phyloP scores from a whole-genome alignment of 75 land plant species.

The Pinus taeda region DNA sequence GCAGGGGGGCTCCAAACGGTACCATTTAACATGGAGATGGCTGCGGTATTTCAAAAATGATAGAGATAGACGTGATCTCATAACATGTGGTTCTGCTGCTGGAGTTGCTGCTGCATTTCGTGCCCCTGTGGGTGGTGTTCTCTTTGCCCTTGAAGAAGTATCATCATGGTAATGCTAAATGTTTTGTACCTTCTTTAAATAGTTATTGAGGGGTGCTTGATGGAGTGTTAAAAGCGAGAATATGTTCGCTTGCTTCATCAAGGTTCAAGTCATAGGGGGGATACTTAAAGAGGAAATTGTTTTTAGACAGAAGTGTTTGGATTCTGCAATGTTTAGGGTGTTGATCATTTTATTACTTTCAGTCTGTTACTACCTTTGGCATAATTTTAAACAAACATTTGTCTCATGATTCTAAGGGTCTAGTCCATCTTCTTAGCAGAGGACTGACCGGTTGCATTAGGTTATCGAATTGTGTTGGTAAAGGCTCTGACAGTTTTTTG shows the following conservation, averaged over 20 bases:
- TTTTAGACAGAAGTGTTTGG: not conserved
- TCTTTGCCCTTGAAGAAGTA: slow-evolving; percentile 80
- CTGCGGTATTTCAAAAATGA: slow-evolving; percentile 70
- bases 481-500: not conserved
- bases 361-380: not conserved
- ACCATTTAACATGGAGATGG: slow-evolving; percentile 73
- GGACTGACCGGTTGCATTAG: not conserved
- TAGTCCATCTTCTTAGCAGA: not conserved
- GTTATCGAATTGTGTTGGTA: not conserved
- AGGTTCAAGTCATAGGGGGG: not conserved
- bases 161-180: slow-evolving; percentile 53
- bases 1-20: slow-evolving; percentile 64
- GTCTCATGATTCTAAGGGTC: not conserved
- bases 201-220: not conserved
- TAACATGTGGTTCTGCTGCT: slow-evolving; percentile 79
- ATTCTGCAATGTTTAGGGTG: not conserved
- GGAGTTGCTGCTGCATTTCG: slow-evolving; percentile 84
- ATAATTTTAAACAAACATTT: not conserved
- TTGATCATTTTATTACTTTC: not conserved
- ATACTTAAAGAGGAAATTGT: not conserved
- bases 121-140: slow-evolving; percentile 83
- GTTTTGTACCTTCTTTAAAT: not conserved
- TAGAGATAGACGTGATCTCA: slow-evolving; percentile 64
- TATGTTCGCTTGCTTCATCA: not conserved
- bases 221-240: too few species aligned